phyloP scores from a whole-genome alignment of 495 filamentous ascomycete genomes.

The Hyaloscypha bicolor region DNA sequence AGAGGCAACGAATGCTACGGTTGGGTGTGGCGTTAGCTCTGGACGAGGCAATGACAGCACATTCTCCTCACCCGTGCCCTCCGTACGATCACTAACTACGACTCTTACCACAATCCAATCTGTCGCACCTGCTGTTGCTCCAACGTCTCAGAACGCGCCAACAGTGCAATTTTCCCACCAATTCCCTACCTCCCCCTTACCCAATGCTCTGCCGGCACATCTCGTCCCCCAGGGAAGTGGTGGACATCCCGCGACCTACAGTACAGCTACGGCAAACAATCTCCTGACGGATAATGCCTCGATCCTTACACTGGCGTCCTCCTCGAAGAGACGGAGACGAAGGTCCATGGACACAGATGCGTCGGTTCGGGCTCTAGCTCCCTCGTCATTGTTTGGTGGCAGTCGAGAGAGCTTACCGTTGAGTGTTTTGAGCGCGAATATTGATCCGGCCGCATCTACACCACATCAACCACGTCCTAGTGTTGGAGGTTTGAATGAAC shows the following conservation, averaged over 20 bases:
- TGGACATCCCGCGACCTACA: conserved; percentile 81
- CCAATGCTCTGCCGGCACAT: conserved; percentile 81
- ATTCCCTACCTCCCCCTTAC: conserved; percentile 74
- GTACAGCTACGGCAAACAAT: conserved; percentile 86
- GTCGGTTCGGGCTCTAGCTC: conserved; percentile 88
- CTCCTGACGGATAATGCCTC: conserved; percentile 93
- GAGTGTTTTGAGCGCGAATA: conserved; percentile 80
- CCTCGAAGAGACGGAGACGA: conserved; percentile 84
- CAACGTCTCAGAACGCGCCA: conserved; percentile 48
- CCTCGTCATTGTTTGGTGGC: conserved; percentile 89
- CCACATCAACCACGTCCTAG: conserved; percentile 54
- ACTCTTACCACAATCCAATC: conserved; percentile 97
- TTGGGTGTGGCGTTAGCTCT: conserved; percentile 64
- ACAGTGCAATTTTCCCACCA: conserved; percentile 84
- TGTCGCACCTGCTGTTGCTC: conserved; percentile 43
- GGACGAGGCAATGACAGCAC: conserved; percentile 79
- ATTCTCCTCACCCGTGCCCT: conserved; percentile 92
- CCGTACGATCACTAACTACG: conserved; percentile 87
- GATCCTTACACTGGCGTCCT: conserved; percentile 94
- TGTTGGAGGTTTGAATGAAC: conserved; percentile 68
- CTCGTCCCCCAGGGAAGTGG: conserved; percentile 55
- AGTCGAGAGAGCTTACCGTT: conserved; percentile 85
- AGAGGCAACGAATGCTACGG: conserved; percentile 64
- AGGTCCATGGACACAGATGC: conserved; percentile 95
- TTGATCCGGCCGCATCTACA: conserved; percentile 38